Conservation (phyloP, 2,329 filamentous ascomycete genomes). For the Aschersonia sp. region DNA sequence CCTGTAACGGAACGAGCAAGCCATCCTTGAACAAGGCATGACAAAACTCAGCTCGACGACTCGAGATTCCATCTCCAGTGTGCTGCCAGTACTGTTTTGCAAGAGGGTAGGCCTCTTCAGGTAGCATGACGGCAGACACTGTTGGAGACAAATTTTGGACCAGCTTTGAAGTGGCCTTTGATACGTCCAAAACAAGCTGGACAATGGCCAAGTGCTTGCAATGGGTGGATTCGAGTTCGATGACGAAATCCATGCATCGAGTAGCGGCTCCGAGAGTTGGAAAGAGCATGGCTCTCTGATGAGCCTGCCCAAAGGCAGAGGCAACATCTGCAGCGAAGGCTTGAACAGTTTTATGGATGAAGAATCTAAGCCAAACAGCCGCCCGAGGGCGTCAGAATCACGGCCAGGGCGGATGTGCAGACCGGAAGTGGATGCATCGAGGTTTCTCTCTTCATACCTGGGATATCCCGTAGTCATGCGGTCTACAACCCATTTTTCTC, state of each 20-base stretch:
- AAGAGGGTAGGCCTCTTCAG: slow-evolving; percentile 48
- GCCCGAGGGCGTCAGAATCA: not conserved
- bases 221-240: slow-evolving; percentile 35
- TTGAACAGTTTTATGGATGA: slow-evolving; percentile 73
- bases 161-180: slow-evolving; percentile 33
- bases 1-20: slow-evolving; percentile 27
- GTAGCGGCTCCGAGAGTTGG: slow-evolving; percentile 56
- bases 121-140: slow-evolving; percentile 59
- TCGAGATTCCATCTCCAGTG: slow-evolving; percentile 82
- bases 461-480: slow-evolving; percentile 89
- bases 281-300: slow-evolving; percentile 68
- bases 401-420: not conserved
- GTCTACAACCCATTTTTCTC: slow-evolving; percentile 69
- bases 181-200: slow-evolving; percentile 47
- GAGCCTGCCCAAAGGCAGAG: slow-evolving; percentile 43
- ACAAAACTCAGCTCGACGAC: slow-evolving; percentile 82
- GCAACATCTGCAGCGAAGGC: slow-evolving; percentile 58
- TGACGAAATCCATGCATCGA: slow-evolving; percentile 63
- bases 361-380: slow-evolving; percentile 47
- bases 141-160: slow-evolving; percentile 42
- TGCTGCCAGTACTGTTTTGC: slow-evolving; percentile 99
- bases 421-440: not conserved
- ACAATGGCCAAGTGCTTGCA: slow-evolving; percentile 36
- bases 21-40: slow-evolving; percentile 59
- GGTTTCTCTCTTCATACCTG: slow-evolving; percentile 36